These are phyloP conservation scores for Pythium chondricola DNA, from an alignment of 352 stramenopile species.

Conservation along the genomic window DNA sequence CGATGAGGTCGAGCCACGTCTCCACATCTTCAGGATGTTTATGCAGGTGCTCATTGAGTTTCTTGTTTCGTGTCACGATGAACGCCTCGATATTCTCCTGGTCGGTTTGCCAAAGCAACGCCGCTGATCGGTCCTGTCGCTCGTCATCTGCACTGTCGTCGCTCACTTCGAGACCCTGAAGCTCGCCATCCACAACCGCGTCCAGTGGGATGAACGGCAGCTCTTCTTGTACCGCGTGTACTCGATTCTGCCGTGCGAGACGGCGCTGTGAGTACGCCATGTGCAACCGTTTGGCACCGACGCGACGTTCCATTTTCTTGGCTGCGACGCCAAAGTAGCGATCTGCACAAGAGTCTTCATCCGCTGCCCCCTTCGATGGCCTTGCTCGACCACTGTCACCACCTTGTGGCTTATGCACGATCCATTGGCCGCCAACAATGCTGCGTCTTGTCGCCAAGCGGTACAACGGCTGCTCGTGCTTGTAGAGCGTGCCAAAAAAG, in stretches of 20 bases:
- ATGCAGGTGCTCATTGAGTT: slow-evolving; percentile 22
- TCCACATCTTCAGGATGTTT: slow-evolving; percentile 28
- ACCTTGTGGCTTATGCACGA: neutral
- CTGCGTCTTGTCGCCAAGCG: slow-evolving; percentile 40
- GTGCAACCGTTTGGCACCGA: slow-evolving; percentile 39
- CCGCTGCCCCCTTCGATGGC: neutral
- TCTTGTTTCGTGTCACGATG: slow-evolving; percentile 47
- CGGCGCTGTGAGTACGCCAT: slow-evolving; percentile 69
- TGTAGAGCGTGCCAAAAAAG: slow-evolving; percentile 61
- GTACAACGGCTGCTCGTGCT: slow-evolving; percentile 61
- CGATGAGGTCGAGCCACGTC: slow-evolving; percentile 66
- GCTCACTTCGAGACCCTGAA: slow-evolving; percentile 2
- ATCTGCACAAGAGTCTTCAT: slow-evolving; percentile 1
- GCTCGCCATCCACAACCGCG: slow-evolving; percentile 32
- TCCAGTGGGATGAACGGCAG: slow-evolving; percentile 62
- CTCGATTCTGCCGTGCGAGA: slow-evolving; percentile 12
- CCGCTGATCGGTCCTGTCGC: neutral
- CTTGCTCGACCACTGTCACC: neutral
- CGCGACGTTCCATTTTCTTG: slow-evolving; percentile 31
- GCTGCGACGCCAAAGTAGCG: slow-evolving; percentile 57
- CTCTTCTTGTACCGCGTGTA: slow-evolving; percentile 12
- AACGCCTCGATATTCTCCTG: slow-evolving; percentile 60
- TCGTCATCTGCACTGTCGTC: neutral
- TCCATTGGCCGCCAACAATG: slow-evolving; percentile 40
- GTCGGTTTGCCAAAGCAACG: slow-evolving; percentile 43